A percentile compares a stretch with the other conserved stretches of the same genome.
Evolutionary conservation across 2,329 filamentous ascomycete species (phyloP).

Genomic region (Diaporthe helianthi): DNA sequence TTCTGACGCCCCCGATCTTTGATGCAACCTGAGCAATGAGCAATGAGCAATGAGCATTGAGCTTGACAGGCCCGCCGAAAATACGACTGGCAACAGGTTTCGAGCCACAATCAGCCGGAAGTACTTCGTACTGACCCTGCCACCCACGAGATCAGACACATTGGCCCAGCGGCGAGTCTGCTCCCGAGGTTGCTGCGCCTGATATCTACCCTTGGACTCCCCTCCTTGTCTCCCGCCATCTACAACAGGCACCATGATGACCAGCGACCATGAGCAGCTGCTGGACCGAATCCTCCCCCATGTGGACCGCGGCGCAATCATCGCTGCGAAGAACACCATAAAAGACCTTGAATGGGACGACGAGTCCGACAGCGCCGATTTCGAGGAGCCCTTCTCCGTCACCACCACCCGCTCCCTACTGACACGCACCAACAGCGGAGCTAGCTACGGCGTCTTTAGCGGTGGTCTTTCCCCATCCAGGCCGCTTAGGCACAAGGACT

Average conservation of each 20-base stretch:
- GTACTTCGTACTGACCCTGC: neutral
- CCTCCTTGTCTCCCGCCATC: neutral
- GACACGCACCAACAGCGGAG: constrained; percentile 21
- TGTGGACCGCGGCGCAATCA: constrained; percentile 24
- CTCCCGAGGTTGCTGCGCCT: neutral
- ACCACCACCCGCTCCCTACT: constrained; percentile 8
- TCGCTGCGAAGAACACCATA: constrained; percentile 24
- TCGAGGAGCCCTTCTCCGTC: constrained; percentile 15
- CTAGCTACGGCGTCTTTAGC: constrained; percentile 21
- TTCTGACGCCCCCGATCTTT: constrained; percentile 6
- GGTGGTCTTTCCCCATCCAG: constrained; percentile 30
- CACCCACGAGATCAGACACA: neutral
- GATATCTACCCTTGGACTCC: neutral
- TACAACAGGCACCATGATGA: constrained; percentile 15
- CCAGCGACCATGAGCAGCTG: constrained; percentile 28
- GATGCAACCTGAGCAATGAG: constrained; percentile 21
- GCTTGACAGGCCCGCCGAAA: constrained; percentile 1
- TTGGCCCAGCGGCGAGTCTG: neutral
- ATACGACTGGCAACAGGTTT: constrained; percentile 6
- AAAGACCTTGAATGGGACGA: constrained; percentile 28
- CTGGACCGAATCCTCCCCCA: constrained; percentile 23
- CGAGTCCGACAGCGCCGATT: constrained; percentile 15
- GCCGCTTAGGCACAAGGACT: neutral
- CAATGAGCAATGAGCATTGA: too few relatives aligned
- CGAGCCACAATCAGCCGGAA: neutral